Evolutionary conservation across 169 alveolate species (phyloP).

Genomic region (Babesia ovata): DNA sequence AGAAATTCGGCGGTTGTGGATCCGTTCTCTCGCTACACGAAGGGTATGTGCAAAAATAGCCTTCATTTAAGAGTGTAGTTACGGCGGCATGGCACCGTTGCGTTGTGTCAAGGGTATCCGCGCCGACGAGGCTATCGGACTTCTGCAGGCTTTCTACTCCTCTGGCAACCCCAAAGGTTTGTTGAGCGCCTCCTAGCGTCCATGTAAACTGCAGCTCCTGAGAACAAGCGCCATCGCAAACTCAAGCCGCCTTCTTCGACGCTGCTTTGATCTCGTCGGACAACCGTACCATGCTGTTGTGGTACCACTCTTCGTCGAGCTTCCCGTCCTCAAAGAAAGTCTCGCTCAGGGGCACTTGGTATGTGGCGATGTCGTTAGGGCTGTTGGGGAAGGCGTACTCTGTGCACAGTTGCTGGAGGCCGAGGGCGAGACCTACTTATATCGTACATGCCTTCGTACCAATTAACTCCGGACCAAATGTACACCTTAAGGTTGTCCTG

Average conservation of each 20-base stretch:
- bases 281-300: constrained; percentile 26
- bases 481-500: constrained; percentile 37
- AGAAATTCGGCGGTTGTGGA: constrained; percentile 83
- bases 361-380: not conserved
- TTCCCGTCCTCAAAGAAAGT: constrained; percentile 54
- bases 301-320: constrained; percentile 46
- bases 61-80: constrained; percentile 24
- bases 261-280: constrained; percentile 21
- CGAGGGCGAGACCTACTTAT: constrained; percentile 22
- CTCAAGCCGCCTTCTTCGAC: constrained; percentile 23
- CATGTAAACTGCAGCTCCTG: constrained; percentile 21
- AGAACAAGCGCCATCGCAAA: constrained; percentile 42
- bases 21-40: constrained; percentile 72
- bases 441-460: constrained; percentile 56
- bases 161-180: constrained; percentile 60
- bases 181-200: not conserved
- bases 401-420: not conserved
- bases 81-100: constrained; percentile 51
- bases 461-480: constrained; percentile 43
- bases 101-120: constrained; percentile 26
- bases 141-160: constrained; percentile 61
- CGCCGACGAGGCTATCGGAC: constrained; percentile 57
- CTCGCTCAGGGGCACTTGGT: constrained; percentile 53
- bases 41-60: constrained; percentile 24
- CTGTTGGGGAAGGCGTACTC: constrained; percentile 19